Evolutionary conservation across 169 alveolate species (phyloP), one percentile per base, ranked within the genome.

Genomic region (Plasmodium sp.): DNA sequence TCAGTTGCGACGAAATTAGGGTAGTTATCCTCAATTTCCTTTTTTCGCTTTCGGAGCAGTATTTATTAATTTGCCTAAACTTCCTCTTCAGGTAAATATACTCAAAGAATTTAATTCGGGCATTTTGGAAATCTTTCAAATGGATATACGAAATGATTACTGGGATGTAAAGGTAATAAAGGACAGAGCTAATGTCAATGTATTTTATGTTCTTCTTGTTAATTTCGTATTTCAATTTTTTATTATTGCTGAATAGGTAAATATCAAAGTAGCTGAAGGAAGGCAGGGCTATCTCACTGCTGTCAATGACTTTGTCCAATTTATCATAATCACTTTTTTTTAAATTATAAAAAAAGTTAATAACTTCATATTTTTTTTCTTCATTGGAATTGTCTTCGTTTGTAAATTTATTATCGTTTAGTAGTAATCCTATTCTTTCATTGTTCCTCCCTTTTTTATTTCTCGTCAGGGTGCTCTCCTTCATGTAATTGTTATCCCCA

Each of bases 151-250:
- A 45, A 41, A 90, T 90, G 9, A 90, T 41, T 43, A 90, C 83
- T 39, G 94, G 77, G 48, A 90, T 41, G 51, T 90, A 90, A 1
- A 90, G 54, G 33, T 54, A 80, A 90, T 80, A 90, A 9, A 90
- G 31, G 48, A 90, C 85, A 9, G 94, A 90, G 34, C 41, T 62
- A 6, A 90, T 67, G 18, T 90, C 90, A 41, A 90, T 90, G 33
- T 90, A 90, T 41, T 90, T 90, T 62, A 90, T 80, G 14, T 90
- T 90, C 18, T 90, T 90, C 82, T 90, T 90, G 67, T 90, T 90
- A n/a, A 90, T 90, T 90, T 90, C 94, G 41, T 90, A 90, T 58
- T 90, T 90, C 39, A 90, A 56, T 58, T 90, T 90, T 79, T 90
- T 90, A 43, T 90, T 90, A 62, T 90, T 90, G 73, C 94, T 90